Evolutionary conservation across 768 basidiomycete genomes (phyloP), one percentile per base, ranked within the genome.

Genomic region (Saitozyma podzolica): DNA sequence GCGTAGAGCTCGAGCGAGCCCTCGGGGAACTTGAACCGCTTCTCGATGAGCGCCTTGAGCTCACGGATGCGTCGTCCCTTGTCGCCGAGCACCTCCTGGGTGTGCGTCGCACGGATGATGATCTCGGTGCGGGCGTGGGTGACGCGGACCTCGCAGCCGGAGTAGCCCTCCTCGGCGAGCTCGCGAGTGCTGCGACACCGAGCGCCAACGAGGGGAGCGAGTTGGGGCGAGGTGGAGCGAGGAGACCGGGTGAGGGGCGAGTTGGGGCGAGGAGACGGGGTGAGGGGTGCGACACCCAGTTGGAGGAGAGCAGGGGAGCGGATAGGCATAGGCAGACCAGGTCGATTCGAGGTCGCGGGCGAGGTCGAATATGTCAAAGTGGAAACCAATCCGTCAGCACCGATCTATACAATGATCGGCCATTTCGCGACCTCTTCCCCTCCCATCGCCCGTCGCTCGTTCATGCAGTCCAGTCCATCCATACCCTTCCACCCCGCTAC

Each of bases 51-150:
- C 50, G 92, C 85, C 66, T 95, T 99, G 76, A 99, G 87, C 84
- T 99, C 95, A 80, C 96, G 90, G 78, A 99, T 98, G 81, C 96
- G 90, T 79, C 95, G 92, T 67, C 95, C 96, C 84, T 99, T 99
- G 84, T 98, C 96, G 75, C 95, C 95, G 69, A 97, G 87, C 70
- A 98, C 94, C 80, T 98, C 94, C 67, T 81, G 81, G 66, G 96
- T 98, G 85, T 98, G 96, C 73, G 95, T 98, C 62, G 96, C 96
- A 76, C 95, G 92, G 83, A 99, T 97, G 84, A 99, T 98, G 80
- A 99, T 97, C 91, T 99, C 96, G 73, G 96, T 99, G 78, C 95
- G 90, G 67, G 95, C 94, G 81, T 98, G 95, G 71, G 96, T 97
- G 66, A 97, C 94, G 78, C 96, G 92, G 81, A 99, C 96, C 83